Evolutionary conservation across 352 stramenopile species (phyloP), one percentile per base, ranked within the genome.

Genomic region (Phytophthora nicotianae): DNA sequence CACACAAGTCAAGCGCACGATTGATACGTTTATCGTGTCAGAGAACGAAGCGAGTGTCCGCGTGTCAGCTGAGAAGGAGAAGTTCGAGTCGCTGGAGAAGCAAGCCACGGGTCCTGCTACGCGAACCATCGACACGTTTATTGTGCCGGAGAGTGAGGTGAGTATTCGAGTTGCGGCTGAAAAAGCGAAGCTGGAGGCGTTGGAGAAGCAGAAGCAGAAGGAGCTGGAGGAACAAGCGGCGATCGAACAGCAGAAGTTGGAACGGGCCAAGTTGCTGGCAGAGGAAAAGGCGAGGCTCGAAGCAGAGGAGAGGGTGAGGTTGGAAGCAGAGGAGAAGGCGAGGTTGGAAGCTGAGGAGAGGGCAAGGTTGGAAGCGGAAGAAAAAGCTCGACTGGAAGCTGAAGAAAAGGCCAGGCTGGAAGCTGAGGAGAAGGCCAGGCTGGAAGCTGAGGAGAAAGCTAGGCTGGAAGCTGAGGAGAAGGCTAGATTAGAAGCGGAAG

Each of bases 201-300:
- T 81, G 7, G 69, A 77, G 40, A 81, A 76, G 32, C 58, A 77
- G 35, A 78, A 78, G 40, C 62, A 68, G 58, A 71, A 70, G 47
- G 68, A 68, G 23, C 24, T 69, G 19, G 71, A 79, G 48, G 68
- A 56, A 24, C 63, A 70, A 47, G 53, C 37, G 27, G 63, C 40
- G 23, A 55, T 70, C 1, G 63, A 70, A 41, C 54, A 49, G 42
- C 45, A 65, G 13, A 79, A 77, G 33, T 54, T 57, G 23, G 54
- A 56, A 11, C 51, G 59, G 26, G 54, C 56, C 19, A 54, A 57
- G 40, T 27, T 59, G 24, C 19, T 62, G 17, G 61, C 52, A 2
- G 37, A 43, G 11, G 55, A 75, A 41, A 71, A 65, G 32, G 50
- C 41, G n/a, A 65, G 58, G 23, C 7, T 33, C 17, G 48, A 38